Conservation (phyloP, 352 stramenopile genomes). For the Pythium dissotocum region DNA sequence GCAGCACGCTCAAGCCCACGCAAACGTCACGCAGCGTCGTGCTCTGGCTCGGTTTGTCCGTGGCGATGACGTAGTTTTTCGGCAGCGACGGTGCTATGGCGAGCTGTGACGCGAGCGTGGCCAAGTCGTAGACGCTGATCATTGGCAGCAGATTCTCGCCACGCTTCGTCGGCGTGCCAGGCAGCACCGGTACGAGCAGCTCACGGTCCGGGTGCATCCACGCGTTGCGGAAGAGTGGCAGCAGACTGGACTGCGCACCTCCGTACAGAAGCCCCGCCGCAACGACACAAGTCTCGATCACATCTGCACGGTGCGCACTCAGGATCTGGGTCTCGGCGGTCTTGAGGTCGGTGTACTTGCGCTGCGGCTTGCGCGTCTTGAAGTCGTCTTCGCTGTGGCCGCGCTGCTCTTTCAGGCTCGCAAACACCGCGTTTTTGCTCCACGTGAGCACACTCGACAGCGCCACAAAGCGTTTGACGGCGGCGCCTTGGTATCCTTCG, state of each 20-base stretch:
- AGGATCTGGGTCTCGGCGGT: slow-evolving; percentile 83
- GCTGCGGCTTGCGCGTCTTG: slow-evolving; percentile 71
- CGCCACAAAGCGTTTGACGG: slow-evolving; percentile 68
- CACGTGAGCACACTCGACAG: slow-evolving; percentile 78
- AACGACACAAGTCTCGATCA: slow-evolving; percentile 74
- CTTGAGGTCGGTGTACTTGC: slow-evolving; percentile 76
- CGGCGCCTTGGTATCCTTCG: slow-evolving; percentile 26
- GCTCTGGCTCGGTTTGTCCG: slow-evolving; percentile 52
- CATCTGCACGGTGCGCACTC: slow-evolving; percentile 57
- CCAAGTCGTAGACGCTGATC: slow-evolving; percentile 85
- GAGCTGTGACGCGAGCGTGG: slow-evolving; percentile 47
- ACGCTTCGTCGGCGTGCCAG: slow-evolving; percentile 30
- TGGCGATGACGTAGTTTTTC: slow-evolving; percentile 69
- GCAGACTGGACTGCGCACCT: slow-evolving; percentile 64
- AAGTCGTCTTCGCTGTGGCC: slow-evolving; percentile 76
- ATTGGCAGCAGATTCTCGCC: slow-evolving; percentile 78
- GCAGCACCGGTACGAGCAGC: slow-evolving; percentile 61
- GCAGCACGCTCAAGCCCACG: slow-evolving; percentile 52
- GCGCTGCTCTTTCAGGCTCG: slow-evolving; percentile 36
- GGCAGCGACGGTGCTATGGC: slow-evolving; percentile 33
- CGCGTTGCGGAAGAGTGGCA: slow-evolving; percentile 66
- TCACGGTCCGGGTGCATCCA: slow-evolving; percentile 65
- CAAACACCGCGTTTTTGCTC: slow-evolving; percentile 65
- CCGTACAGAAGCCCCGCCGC: slow-evolving; percentile 79
- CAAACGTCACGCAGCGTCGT: slow-evolving; percentile 70